These are phyloP conservation scores for Anthracocystis walkeri DNA, from an alignment of 1,284 basidiomycete species.

Conservation along the genomic window DNA sequence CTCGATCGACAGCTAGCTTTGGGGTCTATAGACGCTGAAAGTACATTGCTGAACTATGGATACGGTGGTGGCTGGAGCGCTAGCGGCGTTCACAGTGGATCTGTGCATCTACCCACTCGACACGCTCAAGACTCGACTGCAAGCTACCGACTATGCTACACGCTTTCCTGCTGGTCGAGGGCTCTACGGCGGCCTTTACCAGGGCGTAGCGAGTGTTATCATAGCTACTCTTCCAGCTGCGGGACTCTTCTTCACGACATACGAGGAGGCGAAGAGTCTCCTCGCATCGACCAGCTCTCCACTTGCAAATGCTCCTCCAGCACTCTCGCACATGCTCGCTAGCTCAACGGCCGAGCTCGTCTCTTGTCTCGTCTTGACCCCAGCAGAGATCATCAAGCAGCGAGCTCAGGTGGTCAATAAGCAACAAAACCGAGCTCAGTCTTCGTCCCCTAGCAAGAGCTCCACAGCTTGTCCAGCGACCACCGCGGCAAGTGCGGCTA, in stretches of 20 bases:
- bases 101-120: constrained; percentile 96
- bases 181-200: constrained; percentile 86
- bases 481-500: constrained; percentile 27
- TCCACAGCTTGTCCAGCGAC: constrained; percentile 22
- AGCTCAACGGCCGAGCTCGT: constrained; percentile 60
- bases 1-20: too few relatives aligned
- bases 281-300: constrained; percentile 46
- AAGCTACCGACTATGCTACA: constrained; percentile 76
- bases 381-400: constrained; percentile 65
- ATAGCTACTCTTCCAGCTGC: constrained; percentile 92
- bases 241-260: constrained; percentile 61
- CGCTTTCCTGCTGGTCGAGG: constrained; percentile 89
- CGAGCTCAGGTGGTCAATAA: constrained; percentile 58
- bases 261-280: constrained; percentile 53
- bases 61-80: constrained; percentile 60
- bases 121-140: constrained; percentile 95
- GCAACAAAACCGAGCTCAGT: constrained; percentile 10
- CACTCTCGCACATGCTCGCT: constrained; percentile 49
- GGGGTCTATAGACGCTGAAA: neutral
- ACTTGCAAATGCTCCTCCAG: constrained; percentile 36
- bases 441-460: neutral
- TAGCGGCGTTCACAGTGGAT: constrained; percentile 73
- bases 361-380: constrained; percentile 57
- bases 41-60: constrained; percentile 18
- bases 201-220: constrained; percentile 94